These are phyloP conservation scores for Geosmithia flava DNA, from an alignment of 2,329 filamentous ascomycete species.

Conservation along the genomic window DNA sequence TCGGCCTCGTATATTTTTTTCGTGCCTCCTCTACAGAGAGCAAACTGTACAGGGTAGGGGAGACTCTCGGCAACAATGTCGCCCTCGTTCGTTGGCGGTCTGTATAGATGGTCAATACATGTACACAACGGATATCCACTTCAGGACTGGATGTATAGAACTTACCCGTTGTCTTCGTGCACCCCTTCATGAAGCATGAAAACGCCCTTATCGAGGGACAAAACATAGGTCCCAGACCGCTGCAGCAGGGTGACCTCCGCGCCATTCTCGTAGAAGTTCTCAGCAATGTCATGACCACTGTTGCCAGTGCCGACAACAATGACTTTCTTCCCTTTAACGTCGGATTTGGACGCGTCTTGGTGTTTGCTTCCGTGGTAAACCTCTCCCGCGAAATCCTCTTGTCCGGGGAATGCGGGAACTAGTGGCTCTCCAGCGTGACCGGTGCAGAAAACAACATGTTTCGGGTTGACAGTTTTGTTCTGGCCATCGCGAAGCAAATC, in stretches of 20 bases:
- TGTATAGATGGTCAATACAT: neutral
- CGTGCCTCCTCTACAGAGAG: slow-evolving; percentile 27
- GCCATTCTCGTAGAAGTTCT: slow-evolving; percentile 54
- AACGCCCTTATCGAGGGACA: slow-evolving; percentile 28
- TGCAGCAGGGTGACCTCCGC: slow-evolving; percentile 59
- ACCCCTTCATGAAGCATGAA: slow-evolving; percentile 29
- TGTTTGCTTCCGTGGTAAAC: slow-evolving; percentile 52
- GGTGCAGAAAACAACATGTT: slow-evolving; percentile 54
- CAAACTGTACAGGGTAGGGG: slow-evolving; percentile 32
- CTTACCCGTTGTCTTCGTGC: slow-evolving; percentile 7
- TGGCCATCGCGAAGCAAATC: slow-evolving; percentile 36
- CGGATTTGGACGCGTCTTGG: slow-evolving; percentile 30
- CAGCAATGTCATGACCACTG: slow-evolving; percentile 56
- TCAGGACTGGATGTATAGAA: too few species aligned
- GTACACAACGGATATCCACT: too few species aligned
- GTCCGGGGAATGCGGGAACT: slow-evolving; percentile 43
- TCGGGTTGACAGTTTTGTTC: slow-evolving; percentile 37
- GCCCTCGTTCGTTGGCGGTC: slow-evolving; percentile 33
- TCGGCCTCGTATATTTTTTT: slow-evolving; percentile 14
- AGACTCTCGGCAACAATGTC: slow-evolving; percentile 33
- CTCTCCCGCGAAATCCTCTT: slow-evolving; percentile 44
- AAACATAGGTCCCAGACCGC: slow-evolving; percentile 50
- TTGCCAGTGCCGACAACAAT: slow-evolving; percentile 58
- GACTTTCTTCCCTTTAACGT: slow-evolving; percentile 41
- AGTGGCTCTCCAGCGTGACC: slow-evolving; percentile 57